These are phyloP conservation scores for Saccharomycopsis sp. DNA, from an alignment of 805 yeast genomes.

Conservation along the genomic window DNA sequence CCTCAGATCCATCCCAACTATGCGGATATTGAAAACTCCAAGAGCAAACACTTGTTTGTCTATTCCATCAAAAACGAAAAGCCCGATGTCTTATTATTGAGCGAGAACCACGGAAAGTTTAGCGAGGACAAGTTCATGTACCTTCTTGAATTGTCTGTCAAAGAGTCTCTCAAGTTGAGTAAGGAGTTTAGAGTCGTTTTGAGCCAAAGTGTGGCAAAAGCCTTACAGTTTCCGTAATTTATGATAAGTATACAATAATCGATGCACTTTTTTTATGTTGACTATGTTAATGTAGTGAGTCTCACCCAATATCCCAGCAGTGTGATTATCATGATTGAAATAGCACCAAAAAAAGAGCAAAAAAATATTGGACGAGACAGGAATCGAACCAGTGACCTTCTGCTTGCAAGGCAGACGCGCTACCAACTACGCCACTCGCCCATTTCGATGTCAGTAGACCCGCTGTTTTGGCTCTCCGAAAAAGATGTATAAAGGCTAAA, in stretches of 20 bases:
- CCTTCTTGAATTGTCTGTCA: neutral
- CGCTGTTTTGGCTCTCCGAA: too few relatives aligned
- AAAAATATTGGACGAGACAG: constrained; percentile 57
- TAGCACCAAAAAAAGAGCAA: neutral
- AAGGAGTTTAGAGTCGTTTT: neutral
- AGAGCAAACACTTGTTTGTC: constrained; percentile 19
- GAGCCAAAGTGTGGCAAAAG: neutral
- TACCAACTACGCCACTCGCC: constrained; percentile 83
- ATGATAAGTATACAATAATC: too few relatives aligned
- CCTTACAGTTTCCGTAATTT: neutral
- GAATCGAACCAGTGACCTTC: constrained; percentile 76
- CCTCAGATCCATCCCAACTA: neutral
- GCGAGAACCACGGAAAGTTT: constrained; percentile 16
- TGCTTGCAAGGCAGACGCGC: constrained; percentile 77
- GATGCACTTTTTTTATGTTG: neutral
- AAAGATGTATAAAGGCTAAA: too few relatives aligned
- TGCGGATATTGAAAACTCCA: neutral
- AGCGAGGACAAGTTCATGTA: constrained; percentile 1
- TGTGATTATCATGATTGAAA: too few relatives aligned
- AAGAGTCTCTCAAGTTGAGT: neutral
- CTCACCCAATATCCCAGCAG: too few relatives aligned
- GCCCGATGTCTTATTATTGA: constrained; percentile 10
- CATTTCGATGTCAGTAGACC: too few relatives aligned
- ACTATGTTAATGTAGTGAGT: too few relatives aligned
- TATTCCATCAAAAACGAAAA: constrained; percentile 14